These are phyloP conservation scores for Fusarium hostae DNA, from an alignment of 2,329 filamentous ascomycete genomes.

Conservation along the genomic window DNA sequence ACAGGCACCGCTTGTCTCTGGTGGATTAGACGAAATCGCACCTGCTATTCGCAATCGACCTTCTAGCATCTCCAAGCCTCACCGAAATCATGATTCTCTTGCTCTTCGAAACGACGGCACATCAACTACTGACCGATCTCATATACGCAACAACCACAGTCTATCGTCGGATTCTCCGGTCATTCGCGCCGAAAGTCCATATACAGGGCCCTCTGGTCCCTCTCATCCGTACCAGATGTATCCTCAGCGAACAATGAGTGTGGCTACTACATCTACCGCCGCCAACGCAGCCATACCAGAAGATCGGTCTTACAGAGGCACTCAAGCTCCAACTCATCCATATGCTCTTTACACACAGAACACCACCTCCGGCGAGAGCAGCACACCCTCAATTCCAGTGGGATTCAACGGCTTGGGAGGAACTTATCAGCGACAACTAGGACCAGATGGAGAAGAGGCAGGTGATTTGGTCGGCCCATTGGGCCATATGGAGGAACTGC, in stretches of 20 bases:
- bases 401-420: slow-evolving; percentile 78
- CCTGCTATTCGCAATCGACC: slow-evolving; percentile 52
- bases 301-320: slow-evolving; percentile 64
- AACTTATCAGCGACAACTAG: slow-evolving; percentile 77
- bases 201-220: slow-evolving; percentile 76
- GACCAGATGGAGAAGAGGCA: slow-evolving; percentile 85
- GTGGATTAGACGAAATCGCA: slow-evolving; percentile 35
- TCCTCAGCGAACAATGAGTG: slow-evolving; percentile 76
- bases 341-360: slow-evolving; percentile 90
- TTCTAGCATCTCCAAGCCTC: slow-evolving; percentile 68
- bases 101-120: slow-evolving; percentile 63
- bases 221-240: slow-evolving; percentile 90
- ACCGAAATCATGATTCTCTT: slow-evolving; percentile 60
- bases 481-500: slow-evolving; percentile 89
- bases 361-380: slow-evolving; percentile 64
- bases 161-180: slow-evolving; percentile 52
- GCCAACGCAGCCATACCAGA: slow-evolving; percentile 57
- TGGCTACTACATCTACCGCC: slow-evolving; percentile 77
- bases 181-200: slow-evolving; percentile 68
- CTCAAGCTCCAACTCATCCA: slow-evolving; percentile 79
- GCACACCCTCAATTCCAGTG: slow-evolving; percentile 65
- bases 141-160: slow-evolving; percentile 44
- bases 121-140: slow-evolving; percentile 24
- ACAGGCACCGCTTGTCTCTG: slow-evolving; percentile 16
- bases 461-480: slow-evolving; percentile 88